Evolutionary conservation across 345 rosid genomes (phyloP).

Genomic region (Ceriops zippeliana): DNA sequence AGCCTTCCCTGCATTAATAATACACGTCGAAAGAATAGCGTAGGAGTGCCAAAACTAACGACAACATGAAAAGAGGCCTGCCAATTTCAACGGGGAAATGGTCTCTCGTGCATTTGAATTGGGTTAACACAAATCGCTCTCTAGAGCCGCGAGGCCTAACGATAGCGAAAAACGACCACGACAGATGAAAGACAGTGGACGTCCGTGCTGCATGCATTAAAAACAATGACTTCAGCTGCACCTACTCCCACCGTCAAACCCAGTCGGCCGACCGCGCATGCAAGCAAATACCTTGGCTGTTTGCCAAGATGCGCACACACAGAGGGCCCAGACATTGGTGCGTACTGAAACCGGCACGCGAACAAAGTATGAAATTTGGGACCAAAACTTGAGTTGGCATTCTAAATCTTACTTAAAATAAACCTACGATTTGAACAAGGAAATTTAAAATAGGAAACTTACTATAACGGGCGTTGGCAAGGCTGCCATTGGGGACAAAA

Average conservation of each 20-base stretch:
- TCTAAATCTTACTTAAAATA: too few relatives aligned
- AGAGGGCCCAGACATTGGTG: too few relatives aligned
- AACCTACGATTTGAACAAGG: not conserved
- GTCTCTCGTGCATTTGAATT: not conserved
- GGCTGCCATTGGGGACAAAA: constrained; percentile 33
- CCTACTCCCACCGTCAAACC: constrained; percentile 44
- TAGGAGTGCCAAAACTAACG: too few relatives aligned
- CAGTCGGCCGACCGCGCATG: constrained; percentile 15
- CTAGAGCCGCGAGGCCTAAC: constrained; percentile 37
- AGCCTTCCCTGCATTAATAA: constrained; percentile 53
- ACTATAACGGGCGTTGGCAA: constrained; percentile 75
- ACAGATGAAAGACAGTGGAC: constrained; percentile 13
- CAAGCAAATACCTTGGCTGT: constrained; percentile 5
- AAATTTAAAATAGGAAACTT: constrained; percentile 23
- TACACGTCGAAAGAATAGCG: not conserved
- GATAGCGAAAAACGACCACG: constrained; percentile 19
- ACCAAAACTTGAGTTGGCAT: too few relatives aligned
- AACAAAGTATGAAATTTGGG: not conserved
- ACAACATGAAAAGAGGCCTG: not conserved
- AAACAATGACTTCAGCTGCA: constrained; percentile 50
- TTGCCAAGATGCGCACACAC: constrained; percentile 29
- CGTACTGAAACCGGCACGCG: too few relatives aligned
- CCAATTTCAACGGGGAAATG: not conserved
- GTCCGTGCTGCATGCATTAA: constrained; percentile 39
- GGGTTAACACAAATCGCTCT: constrained; percentile 26